These are phyloP conservation scores for Pleomassaria siparia DNA, from an alignment of 2,329 filamentous ascomycete genomes.

Conservation along the genomic window DNA sequence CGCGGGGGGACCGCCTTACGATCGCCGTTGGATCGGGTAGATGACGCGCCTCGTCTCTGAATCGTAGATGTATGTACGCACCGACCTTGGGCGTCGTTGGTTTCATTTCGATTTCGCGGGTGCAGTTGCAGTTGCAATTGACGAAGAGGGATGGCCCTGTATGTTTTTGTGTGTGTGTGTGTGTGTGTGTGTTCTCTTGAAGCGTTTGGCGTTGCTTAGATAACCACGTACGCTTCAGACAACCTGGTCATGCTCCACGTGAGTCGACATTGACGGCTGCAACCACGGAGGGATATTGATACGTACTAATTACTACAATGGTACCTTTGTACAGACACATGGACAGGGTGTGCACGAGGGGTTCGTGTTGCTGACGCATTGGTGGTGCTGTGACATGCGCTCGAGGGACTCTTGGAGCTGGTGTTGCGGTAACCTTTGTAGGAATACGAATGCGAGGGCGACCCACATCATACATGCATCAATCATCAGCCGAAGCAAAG, in stretches of 20 bases:
- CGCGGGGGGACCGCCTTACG: constrained; percentile 21
- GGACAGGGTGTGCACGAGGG: constrained; percentile 5
- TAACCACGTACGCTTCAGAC: constrained; percentile 13
- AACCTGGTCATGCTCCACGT: constrained; percentile 16
- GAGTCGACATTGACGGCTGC: constrained; percentile 13
- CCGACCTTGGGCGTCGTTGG: constrained; percentile 25
- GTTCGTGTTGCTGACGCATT: not conserved
- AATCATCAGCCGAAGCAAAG: no score
- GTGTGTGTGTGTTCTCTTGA: constrained; percentile 5
- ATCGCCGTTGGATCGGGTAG: constrained; percentile 36
- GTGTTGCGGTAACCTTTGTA: no score
- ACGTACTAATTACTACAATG: no score
- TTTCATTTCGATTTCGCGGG: constrained; percentile 36
- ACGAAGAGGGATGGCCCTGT: constrained; percentile 1
- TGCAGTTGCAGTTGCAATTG: constrained; percentile 9
- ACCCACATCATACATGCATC: no score
- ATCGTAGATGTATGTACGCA: no score
- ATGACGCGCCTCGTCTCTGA: constrained; percentile 31
- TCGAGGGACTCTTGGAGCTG: not conserved
- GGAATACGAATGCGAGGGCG: not conserved
- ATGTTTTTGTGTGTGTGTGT: not conserved
- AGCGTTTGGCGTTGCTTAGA: constrained; percentile 14
- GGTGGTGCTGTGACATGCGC: not conserved
- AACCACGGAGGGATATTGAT: constrained; percentile 12
- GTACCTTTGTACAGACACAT: constrained; percentile 12